A percentile compares a stretch with the other conserved stretches of the same genome.
These are phyloP conservation scores for Saussurea involucrata DNA, from an alignment of 129 eudicot genomes.

Conservation along the genomic window DNA sequence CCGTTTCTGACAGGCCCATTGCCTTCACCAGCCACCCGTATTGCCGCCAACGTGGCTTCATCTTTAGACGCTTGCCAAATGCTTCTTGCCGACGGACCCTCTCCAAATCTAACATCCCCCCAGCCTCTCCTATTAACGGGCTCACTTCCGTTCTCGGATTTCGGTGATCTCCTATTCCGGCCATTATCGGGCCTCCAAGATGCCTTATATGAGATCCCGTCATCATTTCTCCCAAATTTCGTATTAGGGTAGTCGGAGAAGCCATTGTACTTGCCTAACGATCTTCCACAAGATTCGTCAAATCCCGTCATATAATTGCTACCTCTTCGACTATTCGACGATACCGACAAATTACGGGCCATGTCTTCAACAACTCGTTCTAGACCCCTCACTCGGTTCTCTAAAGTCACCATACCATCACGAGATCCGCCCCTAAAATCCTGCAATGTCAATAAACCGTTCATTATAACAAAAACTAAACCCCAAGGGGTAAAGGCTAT, in stretches of 20 bases:
- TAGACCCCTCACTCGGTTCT: slow-evolving; percentile 83
- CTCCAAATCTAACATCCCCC: slow-evolving; percentile 70
- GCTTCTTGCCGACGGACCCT: slow-evolving; percentile 97
- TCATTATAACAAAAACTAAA: background rate
- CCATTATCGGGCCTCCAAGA: slow-evolving; percentile 50
- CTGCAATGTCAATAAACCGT: background rate
- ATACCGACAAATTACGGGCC: slow-evolving; percentile 68
- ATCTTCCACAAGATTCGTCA: slow-evolving; percentile 64
- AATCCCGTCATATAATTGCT: slow-evolving; percentile 42
- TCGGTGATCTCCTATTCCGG: slow-evolving; percentile 45
- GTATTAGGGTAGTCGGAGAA: slow-evolving; percentile 55
- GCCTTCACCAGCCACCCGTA: slow-evolving; percentile 45
- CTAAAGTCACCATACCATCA: slow-evolving; percentile 83
- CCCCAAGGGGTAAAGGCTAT: background rate
- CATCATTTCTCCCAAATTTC: slow-evolving; percentile 40
- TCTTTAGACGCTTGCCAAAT: slow-evolving; percentile 95
- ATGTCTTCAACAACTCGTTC: slow-evolving; percentile 94
- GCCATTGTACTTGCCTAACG: slow-evolving; percentile 50
- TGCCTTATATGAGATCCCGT: slow-evolving; percentile 37
- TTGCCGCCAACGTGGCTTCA: slow-evolving; percentile 89
- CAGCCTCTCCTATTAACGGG: slow-evolving; percentile 17
- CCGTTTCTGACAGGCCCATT: slow-evolving; percentile 42
- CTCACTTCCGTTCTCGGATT: background rate
- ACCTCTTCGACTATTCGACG: slow-evolving; percentile 52
- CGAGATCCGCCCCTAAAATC: slow-evolving; percentile 96